These are phyloP conservation scores for Centrapalus pauciflorus DNA, from an alignment of 129 eudicot species.

Conservation along the genomic window DNA sequence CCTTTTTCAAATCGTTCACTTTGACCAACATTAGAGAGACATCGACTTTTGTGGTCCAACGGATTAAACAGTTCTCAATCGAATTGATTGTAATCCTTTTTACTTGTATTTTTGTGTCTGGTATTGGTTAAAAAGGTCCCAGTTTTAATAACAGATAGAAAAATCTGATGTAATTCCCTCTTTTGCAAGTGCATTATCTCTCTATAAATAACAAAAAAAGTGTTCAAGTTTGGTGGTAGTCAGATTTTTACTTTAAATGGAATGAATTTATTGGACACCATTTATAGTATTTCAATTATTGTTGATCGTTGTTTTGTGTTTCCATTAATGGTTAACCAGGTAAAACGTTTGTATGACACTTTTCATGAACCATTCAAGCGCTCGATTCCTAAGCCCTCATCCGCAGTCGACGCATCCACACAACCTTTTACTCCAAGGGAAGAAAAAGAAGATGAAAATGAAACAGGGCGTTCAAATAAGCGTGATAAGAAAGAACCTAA, in stretches of 20 bases:
- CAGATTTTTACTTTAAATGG: no score
- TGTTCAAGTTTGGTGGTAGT: background rate
- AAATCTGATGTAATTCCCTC: background rate
- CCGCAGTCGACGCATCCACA: slow-evolving; percentile 36
- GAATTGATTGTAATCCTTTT: no score
- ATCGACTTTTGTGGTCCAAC: background rate
- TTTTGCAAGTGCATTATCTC: background rate
- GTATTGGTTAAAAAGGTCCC: background rate
- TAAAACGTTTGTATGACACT: slow-evolving; percentile 82
- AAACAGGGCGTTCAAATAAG: slow-evolving; percentile 35
- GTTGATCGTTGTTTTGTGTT: background rate
- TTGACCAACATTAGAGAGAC: no score
- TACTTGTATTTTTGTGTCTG: no score
- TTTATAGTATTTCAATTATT: background rate
- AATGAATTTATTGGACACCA: no score
- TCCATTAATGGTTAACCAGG: slow-evolving; percentile 36
- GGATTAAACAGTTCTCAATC: no score
- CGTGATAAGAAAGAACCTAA: slow-evolving; percentile 62
- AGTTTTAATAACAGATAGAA: background rate
- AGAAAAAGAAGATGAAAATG: slow-evolving; percentile 34
- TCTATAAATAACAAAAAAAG: background rate
- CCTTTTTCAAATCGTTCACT: background rate
- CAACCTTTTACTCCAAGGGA: slow-evolving; percentile 30
- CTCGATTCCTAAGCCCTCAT: slow-evolving; percentile 33
- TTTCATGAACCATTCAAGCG: slow-evolving; percentile 97